Evolutionary conservation across 352 stramenopile species (phyloP).

Genomic region (Globisporangium polare): DNA sequence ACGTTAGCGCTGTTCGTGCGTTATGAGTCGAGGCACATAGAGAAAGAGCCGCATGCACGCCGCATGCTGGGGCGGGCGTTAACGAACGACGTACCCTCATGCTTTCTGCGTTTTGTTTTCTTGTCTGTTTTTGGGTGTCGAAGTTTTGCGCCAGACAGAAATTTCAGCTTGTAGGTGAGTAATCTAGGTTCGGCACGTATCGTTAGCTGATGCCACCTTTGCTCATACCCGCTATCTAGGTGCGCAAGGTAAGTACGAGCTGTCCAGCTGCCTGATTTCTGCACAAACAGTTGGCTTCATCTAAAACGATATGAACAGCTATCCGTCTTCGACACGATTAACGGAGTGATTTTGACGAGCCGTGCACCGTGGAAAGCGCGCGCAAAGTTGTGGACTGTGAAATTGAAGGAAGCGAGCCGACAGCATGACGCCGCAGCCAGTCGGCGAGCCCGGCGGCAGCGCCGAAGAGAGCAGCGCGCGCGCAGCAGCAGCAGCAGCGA

Average conservation of each 20-base stretch:
- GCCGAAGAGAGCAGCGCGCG: neutral
- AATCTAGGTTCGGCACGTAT: too few species aligned
- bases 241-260: too few species aligned
- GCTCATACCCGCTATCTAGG: too few species aligned
- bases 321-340: too few species aligned
- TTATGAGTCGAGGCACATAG: neutral
- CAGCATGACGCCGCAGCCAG: slow-evolving; percentile 4
- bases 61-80: neutral
- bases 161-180: too few species aligned
- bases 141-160: neutral
- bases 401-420: slow-evolving; percentile 1
- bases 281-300: neutral
- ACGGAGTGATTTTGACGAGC: too few species aligned
- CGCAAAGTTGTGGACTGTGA: slow-evolving; percentile 3
- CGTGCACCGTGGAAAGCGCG: too few species aligned
- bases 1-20: neutral
- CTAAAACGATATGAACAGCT: neutral
- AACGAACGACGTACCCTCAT: neutral
- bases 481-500: neutral
- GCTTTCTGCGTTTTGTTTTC: neutral
- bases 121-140: neutral
- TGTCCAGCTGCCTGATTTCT: too few species aligned
- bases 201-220: too few species aligned
- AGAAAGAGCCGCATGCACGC: neutral
- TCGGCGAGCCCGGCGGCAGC: neutral